phyloP scores from a whole-genome alignment of 352 stramenopile species.

The Phytopythium vexans region DNA sequence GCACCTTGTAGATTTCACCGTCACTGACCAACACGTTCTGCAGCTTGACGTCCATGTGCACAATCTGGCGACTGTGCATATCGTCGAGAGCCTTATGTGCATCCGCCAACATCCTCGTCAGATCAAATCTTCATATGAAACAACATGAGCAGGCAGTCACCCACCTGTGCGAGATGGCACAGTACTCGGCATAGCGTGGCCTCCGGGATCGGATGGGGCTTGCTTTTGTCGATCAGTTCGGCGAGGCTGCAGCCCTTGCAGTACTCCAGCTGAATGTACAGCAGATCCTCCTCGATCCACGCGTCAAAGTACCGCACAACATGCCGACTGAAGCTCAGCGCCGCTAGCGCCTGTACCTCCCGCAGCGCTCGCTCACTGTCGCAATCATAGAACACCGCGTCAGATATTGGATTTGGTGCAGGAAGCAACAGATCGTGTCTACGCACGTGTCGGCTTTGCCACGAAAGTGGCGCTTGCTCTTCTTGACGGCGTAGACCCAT shows the following conservation, averaged over 20 bases:
- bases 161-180: constrained; percentile 69
- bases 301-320: constrained; percentile 86
- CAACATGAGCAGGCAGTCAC: neutral
- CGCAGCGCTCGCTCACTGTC: constrained; percentile 66
- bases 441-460: constrained; percentile 82
- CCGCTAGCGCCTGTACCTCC: constrained; percentile 82
- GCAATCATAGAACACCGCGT: neutral
- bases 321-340: constrained; percentile 71
- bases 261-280: constrained; percentile 87
- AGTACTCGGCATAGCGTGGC: constrained; percentile 71
- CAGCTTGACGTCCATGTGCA: constrained; percentile 88
- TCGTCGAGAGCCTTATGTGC: constrained; percentile 54
- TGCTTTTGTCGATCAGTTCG: constrained; percentile 60
- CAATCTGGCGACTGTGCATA: constrained; percentile 82
- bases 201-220: constrained; percentile 66
- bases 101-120: neutral
- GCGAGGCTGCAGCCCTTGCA: constrained; percentile 63
- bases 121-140: neutral
- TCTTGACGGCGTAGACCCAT: constrained; percentile 86
- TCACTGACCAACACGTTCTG: constrained; percentile 73
- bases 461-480: constrained; percentile 81
- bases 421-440: neutral
- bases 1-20: constrained; percentile 74
- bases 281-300: constrained; percentile 85
- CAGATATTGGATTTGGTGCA: neutral